Percentiles rank a stretch among this genome's conserved stretches.
These are phyloP conservation scores for Dactylellina cionopaga DNA, from an alignment of 2,329 filamentous ascomycete genomes.

Conservation along the genomic window DNA sequence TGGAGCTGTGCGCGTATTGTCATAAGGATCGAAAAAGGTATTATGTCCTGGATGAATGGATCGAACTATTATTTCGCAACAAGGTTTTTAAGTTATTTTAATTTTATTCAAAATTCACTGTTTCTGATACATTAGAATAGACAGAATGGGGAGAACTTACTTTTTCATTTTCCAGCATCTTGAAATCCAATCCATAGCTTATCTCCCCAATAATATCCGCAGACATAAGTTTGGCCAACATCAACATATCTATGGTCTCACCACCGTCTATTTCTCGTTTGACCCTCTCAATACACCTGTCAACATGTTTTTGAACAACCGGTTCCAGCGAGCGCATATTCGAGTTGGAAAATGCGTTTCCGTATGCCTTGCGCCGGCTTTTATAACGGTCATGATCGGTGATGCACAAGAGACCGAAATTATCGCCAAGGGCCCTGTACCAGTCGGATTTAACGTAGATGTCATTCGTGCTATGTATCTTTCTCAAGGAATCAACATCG, in stretches of 20 bases:
- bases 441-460: not conserved
- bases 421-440: too few species aligned
- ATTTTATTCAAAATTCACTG: not conserved
- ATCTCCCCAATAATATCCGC: slow-evolving; percentile 6
- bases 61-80: too few species aligned
- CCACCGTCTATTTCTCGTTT: not conserved
- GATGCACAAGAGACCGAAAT: not conserved
- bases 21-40: not conserved
- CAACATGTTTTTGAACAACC: not conserved
- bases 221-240: not conserved
- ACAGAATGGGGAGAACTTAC: not conserved
- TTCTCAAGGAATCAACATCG: slow-evolving; percentile 2
- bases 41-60: not conserved
- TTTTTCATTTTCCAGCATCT: slow-evolving; percentile 18
- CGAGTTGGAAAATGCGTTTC: slow-evolving; percentile 3
- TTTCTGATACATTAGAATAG: not conserved
- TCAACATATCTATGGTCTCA: not conserved
- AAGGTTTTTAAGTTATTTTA: too few species aligned
- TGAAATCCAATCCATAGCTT: slow-evolving; percentile 9
- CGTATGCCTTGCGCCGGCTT: not conserved
- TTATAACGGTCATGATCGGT: not conserved
- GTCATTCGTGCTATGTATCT: slow-evolving; percentile 5
- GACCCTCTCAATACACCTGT: not conserved
- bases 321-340: slow-evolving; percentile 1
- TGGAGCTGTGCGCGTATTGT: not conserved